Conservation (phyloP, 176 grass and related monocot species). For the Carex cristatella region DNA sequence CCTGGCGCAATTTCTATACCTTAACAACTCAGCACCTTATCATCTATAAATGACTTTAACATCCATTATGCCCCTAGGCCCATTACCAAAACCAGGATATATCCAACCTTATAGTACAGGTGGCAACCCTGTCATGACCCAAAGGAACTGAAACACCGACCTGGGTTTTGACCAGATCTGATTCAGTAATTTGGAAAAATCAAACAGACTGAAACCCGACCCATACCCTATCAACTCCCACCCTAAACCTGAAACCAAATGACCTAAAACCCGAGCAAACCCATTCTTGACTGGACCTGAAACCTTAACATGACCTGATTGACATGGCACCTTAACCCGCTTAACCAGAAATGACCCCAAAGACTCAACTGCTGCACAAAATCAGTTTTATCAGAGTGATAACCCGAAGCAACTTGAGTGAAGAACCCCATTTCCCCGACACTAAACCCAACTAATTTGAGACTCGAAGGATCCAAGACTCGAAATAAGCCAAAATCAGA, state of each 20-base stretch:
- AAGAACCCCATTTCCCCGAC: neutral
- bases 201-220: neutral
- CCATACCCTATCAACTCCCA: neutral
- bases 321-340: neutral
- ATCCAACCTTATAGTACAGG: neutral
- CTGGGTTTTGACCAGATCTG: neutral
- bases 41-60: neutral
- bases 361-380: neutral
- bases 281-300: neutral
- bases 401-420: neutral
- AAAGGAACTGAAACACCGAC: neutral
- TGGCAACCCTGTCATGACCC: neutral
- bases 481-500: neutral
- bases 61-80: neutral
- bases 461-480: neutral
- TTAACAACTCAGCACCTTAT: neutral
- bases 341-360: neutral
- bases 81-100: neutral
- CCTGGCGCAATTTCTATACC: slow-evolving; percentile 1
- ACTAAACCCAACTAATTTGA: neutral
- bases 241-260: neutral
- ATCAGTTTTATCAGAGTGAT: neutral
- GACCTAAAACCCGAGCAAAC: neutral
- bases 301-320: neutral
- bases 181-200: neutral